Evolutionary conservation across 768 basidiomycete genomes (phyloP).

Genomic region (Hericium coralloides): DNA sequence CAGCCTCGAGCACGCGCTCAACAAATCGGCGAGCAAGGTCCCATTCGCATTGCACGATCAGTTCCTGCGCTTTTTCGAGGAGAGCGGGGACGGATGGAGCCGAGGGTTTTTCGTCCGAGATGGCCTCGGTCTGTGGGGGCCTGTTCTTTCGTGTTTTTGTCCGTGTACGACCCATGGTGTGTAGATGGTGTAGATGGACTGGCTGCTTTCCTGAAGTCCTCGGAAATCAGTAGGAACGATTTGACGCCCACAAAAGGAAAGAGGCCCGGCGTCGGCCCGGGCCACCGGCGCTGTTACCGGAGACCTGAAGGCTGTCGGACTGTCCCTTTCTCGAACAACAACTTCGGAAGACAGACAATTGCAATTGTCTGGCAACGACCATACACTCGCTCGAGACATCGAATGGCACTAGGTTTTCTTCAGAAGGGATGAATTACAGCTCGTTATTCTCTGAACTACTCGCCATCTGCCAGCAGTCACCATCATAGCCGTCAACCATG

Average conservation of each 20-base stretch:
- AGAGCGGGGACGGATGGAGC: conserved; percentile 33
- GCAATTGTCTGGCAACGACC: too few relatives aligned
- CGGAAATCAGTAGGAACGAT: too few relatives aligned
- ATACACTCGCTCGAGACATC: too few relatives aligned
- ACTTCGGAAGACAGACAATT: too few relatives aligned
- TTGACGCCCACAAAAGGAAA: background rate
- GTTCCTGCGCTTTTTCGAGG: conserved; percentile 68
- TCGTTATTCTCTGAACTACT: background rate
- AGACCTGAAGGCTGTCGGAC: background rate
- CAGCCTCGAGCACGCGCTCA: conserved; percentile 54
- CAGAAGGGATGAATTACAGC: background rate
- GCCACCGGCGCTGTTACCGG: background rate
- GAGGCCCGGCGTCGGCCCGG: background rate
- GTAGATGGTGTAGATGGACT: too few relatives aligned
- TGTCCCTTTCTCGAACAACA: background rate
- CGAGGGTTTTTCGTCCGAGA: conserved; percentile 29
- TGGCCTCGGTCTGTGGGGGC: conserved; percentile 17
- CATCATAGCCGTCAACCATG: conserved; percentile 4
- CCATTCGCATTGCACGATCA: conserved; percentile 81
- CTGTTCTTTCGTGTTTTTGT: conserved; percentile 22
- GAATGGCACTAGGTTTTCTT: too few relatives aligned
- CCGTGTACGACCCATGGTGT: conserved; percentile 23
- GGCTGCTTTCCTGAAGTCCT: too few relatives aligned
- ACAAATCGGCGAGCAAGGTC: conserved; percentile 70
- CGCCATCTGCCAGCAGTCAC: background rate